phyloP scores from a whole-genome alignment of 495 filamentous ascomycete genomes.

The Penicillium ochrochloron region DNA sequence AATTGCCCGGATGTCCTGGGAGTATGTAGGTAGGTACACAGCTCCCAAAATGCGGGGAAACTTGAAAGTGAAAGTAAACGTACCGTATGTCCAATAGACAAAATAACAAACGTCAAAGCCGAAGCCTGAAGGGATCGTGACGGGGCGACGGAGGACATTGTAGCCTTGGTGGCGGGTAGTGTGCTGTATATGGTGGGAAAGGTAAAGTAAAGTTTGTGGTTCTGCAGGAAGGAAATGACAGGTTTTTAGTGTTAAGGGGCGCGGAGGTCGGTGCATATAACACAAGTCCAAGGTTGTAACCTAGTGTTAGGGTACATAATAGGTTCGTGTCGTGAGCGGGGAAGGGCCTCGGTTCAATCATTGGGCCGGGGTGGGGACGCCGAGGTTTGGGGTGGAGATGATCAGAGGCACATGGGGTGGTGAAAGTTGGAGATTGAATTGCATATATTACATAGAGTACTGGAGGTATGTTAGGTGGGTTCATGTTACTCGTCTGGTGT shows the following conservation, averaged over 20 bases:
- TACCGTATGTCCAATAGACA: constrained; percentile 38
- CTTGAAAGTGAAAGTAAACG: background rate
- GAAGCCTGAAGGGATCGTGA: constrained; percentile 31
- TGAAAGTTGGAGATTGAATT: background rate
- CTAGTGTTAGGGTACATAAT: background rate
- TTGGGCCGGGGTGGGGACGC: constrained; percentile 13
- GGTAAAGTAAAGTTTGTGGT: background rate
- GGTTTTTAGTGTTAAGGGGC: background rate
- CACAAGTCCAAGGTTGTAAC: too few species aligned
- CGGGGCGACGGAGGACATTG: constrained; percentile 24
- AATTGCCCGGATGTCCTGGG: background rate
- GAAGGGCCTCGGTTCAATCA: constrained; percentile 19
- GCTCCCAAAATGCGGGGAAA: background rate
- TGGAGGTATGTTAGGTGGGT: too few species aligned
- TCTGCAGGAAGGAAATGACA: background rate
- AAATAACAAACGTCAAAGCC: constrained; percentile 26
- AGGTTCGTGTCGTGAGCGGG: background rate
- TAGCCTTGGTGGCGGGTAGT: background rate
- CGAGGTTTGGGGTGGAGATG: constrained; percentile 2
- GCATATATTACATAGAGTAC: too few species aligned
- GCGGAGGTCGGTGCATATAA: background rate
- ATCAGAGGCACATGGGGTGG: constrained; percentile 1
- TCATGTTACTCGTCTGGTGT: too few species aligned
- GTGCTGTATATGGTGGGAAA: background rate
- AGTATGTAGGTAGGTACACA: background rate